phyloP scores from a whole-genome alignment of 1,139 yeast species.

The Blastobotrys malaysiensis region DNA sequence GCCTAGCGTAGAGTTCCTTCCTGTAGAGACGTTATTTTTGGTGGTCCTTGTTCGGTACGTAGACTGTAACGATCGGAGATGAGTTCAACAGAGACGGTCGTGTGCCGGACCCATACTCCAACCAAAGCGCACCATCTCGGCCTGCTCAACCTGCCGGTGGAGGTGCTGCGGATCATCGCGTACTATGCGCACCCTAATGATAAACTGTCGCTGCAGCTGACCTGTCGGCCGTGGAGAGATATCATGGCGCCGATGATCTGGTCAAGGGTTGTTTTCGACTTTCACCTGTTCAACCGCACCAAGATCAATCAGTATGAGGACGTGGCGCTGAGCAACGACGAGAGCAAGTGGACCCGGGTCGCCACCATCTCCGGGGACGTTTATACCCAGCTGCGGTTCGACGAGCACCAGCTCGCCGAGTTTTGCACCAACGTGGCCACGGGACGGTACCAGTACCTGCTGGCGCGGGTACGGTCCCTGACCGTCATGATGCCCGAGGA shows the following conservation, averaged over 20 bases:
- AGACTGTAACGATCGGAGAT: too few relatives aligned
- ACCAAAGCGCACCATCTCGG: not conserved
- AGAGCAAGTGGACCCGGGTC: not conserved
- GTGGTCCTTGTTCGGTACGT: too few relatives aligned
- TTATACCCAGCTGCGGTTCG: slow-evolving; percentile 4
- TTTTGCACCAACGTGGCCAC: not conserved
- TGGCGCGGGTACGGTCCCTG: slow-evolving; percentile 2
- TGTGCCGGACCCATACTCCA: not conserved
- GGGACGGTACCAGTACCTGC: not conserved
- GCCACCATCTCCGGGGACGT: slow-evolving; percentile 1
- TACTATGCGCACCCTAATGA: not conserved
- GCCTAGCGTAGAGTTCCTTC: too few relatives aligned
- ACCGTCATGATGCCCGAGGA: slow-evolving; percentile 6
- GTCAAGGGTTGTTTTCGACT: slow-evolving; percentile 6
- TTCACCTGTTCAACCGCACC: slow-evolving; percentile 2
- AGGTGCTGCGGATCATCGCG: slow-evolving; percentile 5
- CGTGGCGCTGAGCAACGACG: not conserved
- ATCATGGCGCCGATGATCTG: slow-evolving; percentile 6
- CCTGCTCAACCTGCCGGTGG: slow-evolving; percentile 3
- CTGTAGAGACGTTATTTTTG: too few relatives aligned
- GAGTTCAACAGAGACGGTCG: not conserved
- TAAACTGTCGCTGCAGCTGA: slow-evolving; percentile 5
- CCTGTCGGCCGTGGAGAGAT: slow-evolving; percentile 4
- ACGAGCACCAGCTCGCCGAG: slow-evolving; percentile 3
- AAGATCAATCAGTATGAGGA: slow-evolving; percentile 4